A percentile compares a stretch with the other conserved stretches of the same genome.
Conservation (phyloP, 768 basidiomycete species). For the Chalciporus sphaerocephalus region DNA sequence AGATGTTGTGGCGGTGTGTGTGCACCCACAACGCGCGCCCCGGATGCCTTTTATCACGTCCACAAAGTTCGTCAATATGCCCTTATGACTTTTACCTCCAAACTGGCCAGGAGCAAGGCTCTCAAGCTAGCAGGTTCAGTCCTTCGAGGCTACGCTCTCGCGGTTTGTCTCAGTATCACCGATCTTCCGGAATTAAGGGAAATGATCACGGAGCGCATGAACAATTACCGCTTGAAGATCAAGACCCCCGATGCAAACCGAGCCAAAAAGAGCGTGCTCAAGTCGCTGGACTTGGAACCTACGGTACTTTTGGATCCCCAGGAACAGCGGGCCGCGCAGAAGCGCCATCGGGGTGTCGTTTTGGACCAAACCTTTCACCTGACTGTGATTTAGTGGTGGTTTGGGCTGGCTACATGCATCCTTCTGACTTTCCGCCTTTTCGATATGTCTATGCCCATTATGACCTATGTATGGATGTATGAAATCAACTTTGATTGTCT, state of each 20-base stretch:
- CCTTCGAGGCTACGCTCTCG: constrained; percentile 37
- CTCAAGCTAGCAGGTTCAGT: constrained; percentile 35
- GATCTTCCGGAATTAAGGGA: constrained; percentile 35
- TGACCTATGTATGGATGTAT: constrained; percentile 7
- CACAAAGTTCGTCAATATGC: constrained; percentile 48
- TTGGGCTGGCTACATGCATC: neutral
- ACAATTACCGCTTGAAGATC: constrained; percentile 18
- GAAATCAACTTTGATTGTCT: neutral
- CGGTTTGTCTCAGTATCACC: constrained; percentile 26
- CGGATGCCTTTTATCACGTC: constrained; percentile 31
- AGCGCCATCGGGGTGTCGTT: neutral
- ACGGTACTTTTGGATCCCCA: constrained; percentile 24
- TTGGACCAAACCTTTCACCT: constrained; percentile 17
- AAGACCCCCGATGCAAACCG: constrained; percentile 17
- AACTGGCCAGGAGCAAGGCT: constrained; percentile 38
- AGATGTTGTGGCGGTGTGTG: constrained; percentile 33
- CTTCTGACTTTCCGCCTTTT: neutral
- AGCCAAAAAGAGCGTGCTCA: constrained; percentile 21
- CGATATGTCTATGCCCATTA: neutral
- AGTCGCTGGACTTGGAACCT: constrained; percentile 24
- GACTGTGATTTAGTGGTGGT: constrained; percentile 20
- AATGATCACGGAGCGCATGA: constrained; percentile 25
- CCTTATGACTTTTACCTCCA: constrained; percentile 41
- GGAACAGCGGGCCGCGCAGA: constrained; percentile 4
- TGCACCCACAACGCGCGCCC: constrained; percentile 23